Base-by-base conservation (phyloP, 345 rosid species). In the Noccaea bulbosa region DNA sequence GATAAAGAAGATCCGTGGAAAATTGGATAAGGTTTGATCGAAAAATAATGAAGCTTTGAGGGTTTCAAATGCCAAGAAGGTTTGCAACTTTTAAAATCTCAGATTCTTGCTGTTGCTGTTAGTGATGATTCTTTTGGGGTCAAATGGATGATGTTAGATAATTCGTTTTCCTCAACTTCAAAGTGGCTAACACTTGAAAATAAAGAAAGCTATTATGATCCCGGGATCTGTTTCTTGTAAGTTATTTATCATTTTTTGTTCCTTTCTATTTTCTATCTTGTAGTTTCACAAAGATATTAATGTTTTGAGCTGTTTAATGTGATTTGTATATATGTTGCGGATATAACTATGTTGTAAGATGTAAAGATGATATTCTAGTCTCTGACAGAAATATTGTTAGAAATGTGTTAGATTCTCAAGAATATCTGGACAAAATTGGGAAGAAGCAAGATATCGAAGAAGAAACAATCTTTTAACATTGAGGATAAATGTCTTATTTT, bases 111-210 rank as follows among this genome's bases (percentile, higher is more conserved):
- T 46, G 15, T 12, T 63, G 57, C 33, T 38, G 17, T 20, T 50
- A 40, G 0, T 73, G 24, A 58, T 49, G 47, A 58, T 73, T 57
- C 58, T 57, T 52, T 55, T 56, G 44, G 3, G 50, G 50, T 30
- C 6, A 38, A 72, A 44, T 64, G 45, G 40, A 54, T 35, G 40
- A 54, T 35, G 14, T 64, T 63, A 32, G 15, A 63, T 45, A 8
- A 48, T 57, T 73, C 22, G 22, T 64, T 57, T 73, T 35, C 45
- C 16, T 17, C 22, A 47, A 54, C 59, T 27, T 63, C 11, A 4
- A 17, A n/a, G 51, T 65, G 65, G 77, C 44, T 6, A 57, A 17
- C 72, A 12, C 45, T 46, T 39, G 3, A 8, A 47, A 73, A 65
- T 57, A 65, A 73, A 48, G 27, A 45, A 73, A 33, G 33, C 46